Conservation (phyloP, 768 basidiomycete species). For the Piloderma croceum region DNA sequence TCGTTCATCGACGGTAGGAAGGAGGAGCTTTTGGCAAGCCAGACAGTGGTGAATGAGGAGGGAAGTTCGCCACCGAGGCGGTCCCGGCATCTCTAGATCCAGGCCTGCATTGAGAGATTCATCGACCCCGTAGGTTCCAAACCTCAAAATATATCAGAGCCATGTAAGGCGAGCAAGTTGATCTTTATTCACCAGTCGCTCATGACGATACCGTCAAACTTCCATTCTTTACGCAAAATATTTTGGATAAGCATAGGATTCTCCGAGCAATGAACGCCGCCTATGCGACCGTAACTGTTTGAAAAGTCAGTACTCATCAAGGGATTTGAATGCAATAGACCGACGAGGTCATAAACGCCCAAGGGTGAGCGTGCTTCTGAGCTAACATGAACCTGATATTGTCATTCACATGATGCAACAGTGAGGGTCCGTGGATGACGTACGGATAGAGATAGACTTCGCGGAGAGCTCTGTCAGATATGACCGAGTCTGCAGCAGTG, state of each 20-base stretch:
- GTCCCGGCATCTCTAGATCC: slow-evolving; percentile 76
- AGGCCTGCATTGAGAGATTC: slow-evolving; percentile 66
- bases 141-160: slow-evolving; percentile 36
- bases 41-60: slow-evolving; percentile 33
- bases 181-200: slow-evolving; percentile 60
- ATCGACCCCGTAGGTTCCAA: slow-evolving; percentile 68
- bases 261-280: slow-evolving; percentile 68
- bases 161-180: background rate
- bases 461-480: slow-evolving; percentile 61
- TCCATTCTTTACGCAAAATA: slow-evolving; percentile 72
- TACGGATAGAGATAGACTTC: slow-evolving; percentile 72
- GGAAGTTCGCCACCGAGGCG: slow-evolving; percentile 60
- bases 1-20: slow-evolving; percentile 43
- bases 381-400: slow-evolving; percentile 59
- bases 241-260: slow-evolving; percentile 52
- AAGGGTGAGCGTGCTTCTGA: slow-evolving; percentile 54
- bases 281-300: slow-evolving; percentile 63
- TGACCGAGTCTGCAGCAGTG: slow-evolving; percentile 54
- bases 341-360: slow-evolving; percentile 65
- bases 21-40: slow-evolving; percentile 45
- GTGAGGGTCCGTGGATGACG: no score
- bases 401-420: no score
- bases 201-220: slow-evolving; percentile 63
- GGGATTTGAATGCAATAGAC: slow-evolving; percentile 12
- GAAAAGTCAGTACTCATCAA: no score